Evolutionary conservation across 352 stramenopile genomes (phyloP).

Genomic region (Globisporangium yorkense): DNA sequence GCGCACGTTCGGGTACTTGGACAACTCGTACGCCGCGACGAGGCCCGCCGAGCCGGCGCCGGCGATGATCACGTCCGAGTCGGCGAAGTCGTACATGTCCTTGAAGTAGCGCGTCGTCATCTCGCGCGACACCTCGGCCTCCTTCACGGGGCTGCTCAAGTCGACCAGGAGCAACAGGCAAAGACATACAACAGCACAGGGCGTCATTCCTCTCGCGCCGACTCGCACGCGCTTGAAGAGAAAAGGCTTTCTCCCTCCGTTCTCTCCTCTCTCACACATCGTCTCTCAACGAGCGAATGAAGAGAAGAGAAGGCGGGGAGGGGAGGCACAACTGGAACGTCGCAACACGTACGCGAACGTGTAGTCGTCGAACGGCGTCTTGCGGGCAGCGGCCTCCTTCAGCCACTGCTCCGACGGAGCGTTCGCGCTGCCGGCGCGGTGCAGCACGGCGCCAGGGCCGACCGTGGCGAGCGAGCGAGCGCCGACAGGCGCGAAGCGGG

Average conservation of each 20-base stretch:
- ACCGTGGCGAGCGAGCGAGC: conserved; percentile 40
- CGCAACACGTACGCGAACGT: conserved; percentile 40
- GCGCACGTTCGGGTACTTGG: conserved; percentile 51
- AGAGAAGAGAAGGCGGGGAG: neutral
- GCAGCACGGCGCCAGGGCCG: conserved; percentile 34
- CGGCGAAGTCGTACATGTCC: conserved; percentile 68
- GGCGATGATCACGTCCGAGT: conserved; percentile 62
- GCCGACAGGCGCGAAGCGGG: conserved; percentile 12
- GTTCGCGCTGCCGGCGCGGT: conserved; percentile 32
- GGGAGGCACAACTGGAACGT: neutral
- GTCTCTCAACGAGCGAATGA: neutral
- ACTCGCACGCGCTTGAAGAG: neutral
- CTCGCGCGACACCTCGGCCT: conserved; percentile 57
- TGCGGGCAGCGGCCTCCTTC: conserved; percentile 30
- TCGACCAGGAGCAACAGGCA: neutral
- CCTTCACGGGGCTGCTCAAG: conserved; percentile 40
- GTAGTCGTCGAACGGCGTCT: conserved; percentile 53
- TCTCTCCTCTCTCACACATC: neutral
- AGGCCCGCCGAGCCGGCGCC: conserved; percentile 52
- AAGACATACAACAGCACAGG: conserved; percentile 9
- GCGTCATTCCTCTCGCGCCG: neutral
- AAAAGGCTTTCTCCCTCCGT: neutral
- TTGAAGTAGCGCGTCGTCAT: conserved; percentile 75
- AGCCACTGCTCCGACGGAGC: conserved; percentile 45
- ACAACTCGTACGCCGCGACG: conserved; percentile 54